Base-by-base conservation (phyloP, 2,329 filamentous ascomycete genomes). In the Cytospora piceicola region DNA sequence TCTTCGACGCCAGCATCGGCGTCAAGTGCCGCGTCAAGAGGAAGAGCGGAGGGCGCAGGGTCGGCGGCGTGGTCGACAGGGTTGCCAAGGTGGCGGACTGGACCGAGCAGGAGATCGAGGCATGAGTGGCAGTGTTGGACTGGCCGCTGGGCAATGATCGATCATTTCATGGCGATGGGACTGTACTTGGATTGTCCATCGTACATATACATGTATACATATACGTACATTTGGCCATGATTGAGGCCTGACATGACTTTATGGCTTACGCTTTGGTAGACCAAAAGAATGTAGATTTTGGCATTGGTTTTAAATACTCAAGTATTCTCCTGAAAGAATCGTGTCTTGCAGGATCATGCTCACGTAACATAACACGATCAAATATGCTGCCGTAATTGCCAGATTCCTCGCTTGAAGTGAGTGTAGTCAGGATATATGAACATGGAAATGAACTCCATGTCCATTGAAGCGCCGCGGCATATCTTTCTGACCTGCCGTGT, bases 21-120 rank as follows among this genome's bases (percentile, higher is more conserved):
- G 85, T 97, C 75, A 94, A 88, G 81, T 97, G 93, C 79, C 87
- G 95, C 64, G 94, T 99, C 46, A 99, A 99, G 88, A 84, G 95
- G 71, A 91, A 91, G 75, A 86, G 94, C 72, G 93, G 94, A 11
- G 87, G 87, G 0, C 78, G 87, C 30, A 74, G 86, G 15, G 87
- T 89, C 11, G 86, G 87, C 12, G 77, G 75, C 20, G 69, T 58
- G n/a, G 72, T 73, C 27, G 75, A 76, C 51, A 58, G 46, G 29
- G 80, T 78, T 52, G 80, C 78, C 4, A 82, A 82, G 72, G 72
- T 74, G 63, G 75, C 73, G 61, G 82, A 80, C 14, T 92, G 90
- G 90, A 90, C 86, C 70, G 84, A 91, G 75, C 81, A 81, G 59
- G 90, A 93, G 78, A 80, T 93, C 58, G 83, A 92, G 77, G 87